A percentile compares a stretch with the other conserved stretches of the same genome.
phyloP scores from a whole-genome alignment of 2,329 filamentous ascomycete genomes.

The Colletotrichum brevisporum region DNA sequence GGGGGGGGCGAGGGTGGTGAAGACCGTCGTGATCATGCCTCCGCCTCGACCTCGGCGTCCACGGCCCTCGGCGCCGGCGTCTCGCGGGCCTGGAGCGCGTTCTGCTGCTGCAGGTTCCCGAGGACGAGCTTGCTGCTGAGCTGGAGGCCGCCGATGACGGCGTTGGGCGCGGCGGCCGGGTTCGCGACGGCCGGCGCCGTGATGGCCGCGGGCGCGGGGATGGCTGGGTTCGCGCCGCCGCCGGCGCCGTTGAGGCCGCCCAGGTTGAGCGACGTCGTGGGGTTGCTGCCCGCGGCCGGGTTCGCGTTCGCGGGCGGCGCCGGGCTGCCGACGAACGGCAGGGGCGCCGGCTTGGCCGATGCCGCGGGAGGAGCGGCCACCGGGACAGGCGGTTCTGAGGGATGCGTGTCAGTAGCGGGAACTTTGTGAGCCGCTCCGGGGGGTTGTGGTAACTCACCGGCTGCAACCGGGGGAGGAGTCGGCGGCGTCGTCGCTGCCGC shows the following conservation, averaged over 20 bases:
- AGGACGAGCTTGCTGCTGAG: slow-evolving; percentile 60
- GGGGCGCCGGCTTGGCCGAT: slow-evolving; percentile 5
- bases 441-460: not conserved
- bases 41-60: not conserved
- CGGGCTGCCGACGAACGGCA: slow-evolving; percentile 31
- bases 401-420: not conserved
- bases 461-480: slow-evolving; percentile 29
- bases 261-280: slow-evolving; percentile 42
- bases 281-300: slow-evolving; percentile 41
- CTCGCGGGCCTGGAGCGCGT: slow-evolving; percentile 38
- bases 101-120: slow-evolving; percentile 54
- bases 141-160: slow-evolving; percentile 55
- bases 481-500: slow-evolving; percentile 25
- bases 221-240: slow-evolving; percentile 31
- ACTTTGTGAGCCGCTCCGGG: not conserved
- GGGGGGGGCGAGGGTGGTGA: not conserved
- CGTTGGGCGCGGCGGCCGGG: slow-evolving; percentile 37
- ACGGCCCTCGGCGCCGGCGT: slow-evolving; percentile 21
- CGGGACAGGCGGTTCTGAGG: slow-evolving; percentile 19
- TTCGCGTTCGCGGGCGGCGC: slow-evolving; percentile 28
- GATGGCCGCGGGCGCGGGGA: slow-evolving; percentile 39
- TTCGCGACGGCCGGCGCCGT: slow-evolving; percentile 42
- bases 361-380: slow-evolving; percentile 24
- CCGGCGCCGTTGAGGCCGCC: slow-evolving; percentile 40
- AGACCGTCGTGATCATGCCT: not conserved